Base-by-base conservation (phyloP, 495 filamentous ascomycete species). In the Penicillium longicatenatum region DNA sequence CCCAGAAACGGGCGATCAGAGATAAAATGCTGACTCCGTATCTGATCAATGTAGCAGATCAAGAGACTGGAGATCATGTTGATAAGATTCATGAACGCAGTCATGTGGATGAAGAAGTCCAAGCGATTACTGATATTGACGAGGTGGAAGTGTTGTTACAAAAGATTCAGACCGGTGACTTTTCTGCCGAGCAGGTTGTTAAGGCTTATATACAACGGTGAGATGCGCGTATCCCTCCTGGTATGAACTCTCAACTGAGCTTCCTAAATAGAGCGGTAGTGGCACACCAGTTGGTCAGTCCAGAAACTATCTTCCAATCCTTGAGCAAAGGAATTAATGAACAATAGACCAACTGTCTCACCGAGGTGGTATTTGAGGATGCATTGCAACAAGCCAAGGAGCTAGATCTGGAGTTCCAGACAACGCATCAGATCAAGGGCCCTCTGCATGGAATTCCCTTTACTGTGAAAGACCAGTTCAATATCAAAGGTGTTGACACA, bases 381-480 rank as follows among this genome's bases (percentile, higher is more conserved):
- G 87, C 87, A 2, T 62, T 90, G n/a, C 64, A 67, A 14, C 77
- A 84, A 20, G 88, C 86, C 7, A 72, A 65, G 19, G 61, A 72
- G 7, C 77, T 89, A 19, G 88, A 90, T 64, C 62, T 55, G 20
- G 74, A 77, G 33, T 76, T 82, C 35, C 54, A 67, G 8, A 56
- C 66, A 31, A 79, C 79, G 0, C 75, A 77, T 0, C 70, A 76
- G 44, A 63, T 78, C 0, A 67, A 80, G 44, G 87, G 88, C 0
- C 83, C 84, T 1, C 72, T 91, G 4, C 86, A 90, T 61, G 86
- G 87, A 3, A 72, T 90, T 9, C 86, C 86, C 1, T 72, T 90
- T 39, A 79, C 75, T 1, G 52, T 89, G 6, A 88, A 91, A 63
- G 88, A 90, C 57, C 79, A 84, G 24, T 89, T 90, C 68, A 79